phyloP scores from a whole-genome alignment of 768 basidiomycete genomes.

The Kwoniella europaea region DNA sequence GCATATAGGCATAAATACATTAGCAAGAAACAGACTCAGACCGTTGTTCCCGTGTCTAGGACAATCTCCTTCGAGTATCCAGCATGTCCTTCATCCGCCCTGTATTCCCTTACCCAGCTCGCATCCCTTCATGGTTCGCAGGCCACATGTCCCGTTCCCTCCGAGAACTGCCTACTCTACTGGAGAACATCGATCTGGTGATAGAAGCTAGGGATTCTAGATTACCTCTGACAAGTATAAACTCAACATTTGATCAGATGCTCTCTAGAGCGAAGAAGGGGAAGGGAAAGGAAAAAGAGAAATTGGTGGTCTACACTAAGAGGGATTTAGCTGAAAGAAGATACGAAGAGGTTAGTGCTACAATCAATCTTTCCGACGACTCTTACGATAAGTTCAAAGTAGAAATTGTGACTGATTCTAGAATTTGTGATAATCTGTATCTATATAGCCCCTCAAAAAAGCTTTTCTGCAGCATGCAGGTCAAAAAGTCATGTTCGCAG shows the following conservation, averaged over 20 bases:
- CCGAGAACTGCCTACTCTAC: constrained; percentile 72
- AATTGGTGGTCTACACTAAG: constrained; percentile 90
- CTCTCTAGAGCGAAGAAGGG: constrained; percentile 26
- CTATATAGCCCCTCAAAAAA: constrained; percentile 56
- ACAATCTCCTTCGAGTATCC: background rate
- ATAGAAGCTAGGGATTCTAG: constrained; percentile 93
- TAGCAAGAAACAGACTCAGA: no score
- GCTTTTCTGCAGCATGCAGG: constrained; percentile 57
- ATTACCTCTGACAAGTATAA: constrained; percentile 91
- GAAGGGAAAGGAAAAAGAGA: constrained; percentile 65
- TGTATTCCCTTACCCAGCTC: constrained; percentile 64
- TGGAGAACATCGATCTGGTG: constrained; percentile 74
- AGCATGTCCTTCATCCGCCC: constrained; percentile 25
- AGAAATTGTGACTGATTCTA: no score
- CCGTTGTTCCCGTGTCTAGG: no score
- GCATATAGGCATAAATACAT: no score
- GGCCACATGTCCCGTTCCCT: constrained; percentile 93
- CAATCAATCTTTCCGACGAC: no score
- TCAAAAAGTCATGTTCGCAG: constrained; percentile 59
- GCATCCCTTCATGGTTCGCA: constrained; percentile 89
- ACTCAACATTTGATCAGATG: constrained; percentile 78
- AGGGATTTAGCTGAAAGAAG: constrained; percentile 85
- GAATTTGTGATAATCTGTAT: no score
- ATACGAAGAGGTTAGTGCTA: constrained; percentile 75
- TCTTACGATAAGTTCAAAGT: no score